A percentile compares a stretch with the other conserved stretches of the same genome.
Conservation (phyloP, 192 early-diverging fungal genomes). For the Umbelopsis ramanniana region DNA sequence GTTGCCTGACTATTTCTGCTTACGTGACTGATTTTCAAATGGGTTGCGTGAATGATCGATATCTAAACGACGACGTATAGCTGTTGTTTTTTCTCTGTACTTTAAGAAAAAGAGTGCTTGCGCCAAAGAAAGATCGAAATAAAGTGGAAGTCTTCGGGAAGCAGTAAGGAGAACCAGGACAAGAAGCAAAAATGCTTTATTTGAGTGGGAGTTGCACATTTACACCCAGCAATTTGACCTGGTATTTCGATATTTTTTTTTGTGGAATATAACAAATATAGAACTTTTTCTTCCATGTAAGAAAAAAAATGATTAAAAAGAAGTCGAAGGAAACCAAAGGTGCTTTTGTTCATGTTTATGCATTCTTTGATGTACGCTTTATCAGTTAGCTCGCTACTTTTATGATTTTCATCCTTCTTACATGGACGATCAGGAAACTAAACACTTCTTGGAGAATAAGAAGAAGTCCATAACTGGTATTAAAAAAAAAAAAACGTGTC, state of each 20-base stretch:
- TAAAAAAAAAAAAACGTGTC: background rate
- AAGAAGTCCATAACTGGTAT: background rate
- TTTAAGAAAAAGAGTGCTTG: background rate
- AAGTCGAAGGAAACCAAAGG: background rate
- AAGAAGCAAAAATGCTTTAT: background rate
- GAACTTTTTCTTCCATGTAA: background rate
- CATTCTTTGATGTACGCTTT: background rate
- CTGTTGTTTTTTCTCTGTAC: too few species aligned
- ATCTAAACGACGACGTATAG: too few species aligned
- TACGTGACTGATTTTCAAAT: too few species aligned
- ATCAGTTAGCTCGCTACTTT: background rate
- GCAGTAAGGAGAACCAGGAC: background rate
- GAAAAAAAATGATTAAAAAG: background rate
- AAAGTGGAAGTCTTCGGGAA: background rate
- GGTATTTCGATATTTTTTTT: background rate
- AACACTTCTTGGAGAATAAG: too few species aligned
- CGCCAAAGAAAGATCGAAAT: background rate
- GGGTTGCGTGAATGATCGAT: too few species aligned
- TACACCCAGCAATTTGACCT: background rate
- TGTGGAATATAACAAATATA: conserved; percentile 5
- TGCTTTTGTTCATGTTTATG: background rate
- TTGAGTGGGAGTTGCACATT: background rate
- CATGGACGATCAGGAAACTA: too few species aligned
- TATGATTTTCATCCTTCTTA: too few species aligned
- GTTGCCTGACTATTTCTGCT: too few species aligned